A percentile compares a stretch with the other conserved stretches of the same genome.
phyloP scores from a whole-genome alignment of 441 rosid species.

The Aleurites moluccanus region DNA sequence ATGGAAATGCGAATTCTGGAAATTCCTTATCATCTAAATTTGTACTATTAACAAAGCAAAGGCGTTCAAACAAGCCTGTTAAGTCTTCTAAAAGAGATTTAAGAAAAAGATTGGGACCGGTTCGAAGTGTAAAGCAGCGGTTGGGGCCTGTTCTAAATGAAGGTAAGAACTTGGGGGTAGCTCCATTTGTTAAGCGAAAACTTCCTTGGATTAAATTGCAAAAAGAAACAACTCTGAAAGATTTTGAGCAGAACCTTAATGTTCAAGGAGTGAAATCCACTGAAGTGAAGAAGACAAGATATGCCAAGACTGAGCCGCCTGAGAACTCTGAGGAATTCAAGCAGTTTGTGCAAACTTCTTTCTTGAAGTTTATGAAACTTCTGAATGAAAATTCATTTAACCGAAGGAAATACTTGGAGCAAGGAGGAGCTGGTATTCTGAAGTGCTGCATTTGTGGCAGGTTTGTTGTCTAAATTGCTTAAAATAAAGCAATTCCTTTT shows the following conservation, averaged over 20 bases:
- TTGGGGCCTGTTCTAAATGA: slow-evolving; percentile 18
- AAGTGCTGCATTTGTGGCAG: slow-evolving; percentile 57
- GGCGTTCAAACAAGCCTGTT: slow-evolving; percentile 19
- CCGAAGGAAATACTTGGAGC: slow-evolving; percentile 38
- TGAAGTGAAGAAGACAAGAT: slow-evolving; percentile 15
- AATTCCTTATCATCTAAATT: slow-evolving; percentile 18
- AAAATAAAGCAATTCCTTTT: neutral
- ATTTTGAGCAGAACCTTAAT: slow-evolving; percentile 19
- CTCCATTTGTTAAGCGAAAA: slow-evolving; percentile 5
- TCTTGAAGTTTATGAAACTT: slow-evolving; percentile 45
- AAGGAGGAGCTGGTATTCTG: slow-evolving; percentile 29
- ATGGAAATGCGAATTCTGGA: slow-evolving; percentile 14
- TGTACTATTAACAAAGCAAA: slow-evolving; percentile 11
- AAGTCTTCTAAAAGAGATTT: slow-evolving; percentile 22
- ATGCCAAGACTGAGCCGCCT: slow-evolving; percentile 22
- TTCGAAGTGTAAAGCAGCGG: slow-evolving; percentile 18
- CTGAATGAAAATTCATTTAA: slow-evolving; percentile 48
- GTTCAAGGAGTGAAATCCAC: slow-evolving; percentile 20
- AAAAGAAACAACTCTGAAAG: slow-evolving; percentile 3
- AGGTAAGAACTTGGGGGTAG: slow-evolving; percentile 21
- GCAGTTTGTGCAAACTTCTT: slow-evolving; percentile 38
- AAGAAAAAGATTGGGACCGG: slow-evolving; percentile 26
- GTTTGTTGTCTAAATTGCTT: slow-evolving; percentile 28
- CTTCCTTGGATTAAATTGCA: slow-evolving; percentile 24
- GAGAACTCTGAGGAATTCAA: slow-evolving; percentile 44